Conservation (phyloP, 1,139 yeast genomes). For the Debaryomycetaceae sp. region DNA sequence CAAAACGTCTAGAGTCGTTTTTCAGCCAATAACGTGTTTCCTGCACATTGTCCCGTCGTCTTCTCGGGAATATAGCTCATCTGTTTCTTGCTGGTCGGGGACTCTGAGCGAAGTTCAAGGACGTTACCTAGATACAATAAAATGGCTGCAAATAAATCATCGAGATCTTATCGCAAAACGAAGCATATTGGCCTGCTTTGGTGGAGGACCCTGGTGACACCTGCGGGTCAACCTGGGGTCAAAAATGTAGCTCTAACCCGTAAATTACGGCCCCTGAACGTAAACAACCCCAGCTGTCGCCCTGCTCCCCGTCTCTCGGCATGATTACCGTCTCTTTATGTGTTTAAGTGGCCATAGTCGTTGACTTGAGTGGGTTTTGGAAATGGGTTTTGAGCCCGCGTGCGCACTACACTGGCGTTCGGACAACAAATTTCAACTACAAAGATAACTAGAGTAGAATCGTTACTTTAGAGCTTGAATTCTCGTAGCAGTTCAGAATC, state of each 20-base stretch:
- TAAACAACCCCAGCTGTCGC: too few relatives aligned
- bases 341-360: not conserved
- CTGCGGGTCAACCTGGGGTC: too few relatives aligned
- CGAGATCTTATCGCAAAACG: not conserved
- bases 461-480: too few relatives aligned
- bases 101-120: not conserved
- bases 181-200: not conserved
- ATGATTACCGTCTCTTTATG: too few relatives aligned
- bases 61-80: not conserved
- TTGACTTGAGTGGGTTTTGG: not conserved
- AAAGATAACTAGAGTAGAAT: too few relatives aligned
- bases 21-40: not conserved
- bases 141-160: not conserved
- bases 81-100: not conserved
- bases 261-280: too few relatives aligned
- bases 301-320: too few relatives aligned
- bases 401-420: not conserved
- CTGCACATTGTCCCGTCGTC: not conserved
- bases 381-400: not conserved
- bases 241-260: too few relatives aligned
- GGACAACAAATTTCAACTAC: not conserved
- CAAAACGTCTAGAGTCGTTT: not conserved
- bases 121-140: not conserved
- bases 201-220: not conserved
- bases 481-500: too few relatives aligned